These are phyloP conservation scores for Eucalyptus viminalis DNA, from an alignment of 345 rosid genomes.

Conservation along the genomic window DNA sequence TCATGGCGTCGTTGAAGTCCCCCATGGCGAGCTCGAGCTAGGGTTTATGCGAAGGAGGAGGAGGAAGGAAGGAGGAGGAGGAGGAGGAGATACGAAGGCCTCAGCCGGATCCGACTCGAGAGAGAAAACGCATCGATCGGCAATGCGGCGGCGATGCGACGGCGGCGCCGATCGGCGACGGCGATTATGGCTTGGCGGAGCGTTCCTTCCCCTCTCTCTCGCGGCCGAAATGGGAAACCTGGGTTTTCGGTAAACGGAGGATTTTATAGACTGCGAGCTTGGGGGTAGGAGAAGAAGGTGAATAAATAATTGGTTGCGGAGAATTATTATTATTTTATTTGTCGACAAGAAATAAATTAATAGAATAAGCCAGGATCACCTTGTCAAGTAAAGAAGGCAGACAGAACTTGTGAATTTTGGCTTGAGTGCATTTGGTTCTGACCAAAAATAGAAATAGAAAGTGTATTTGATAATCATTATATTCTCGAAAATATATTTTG, in stretches of 20 bases:
- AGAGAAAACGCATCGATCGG: not conserved
- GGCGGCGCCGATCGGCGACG: not conserved
- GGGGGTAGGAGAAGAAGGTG: not conserved
- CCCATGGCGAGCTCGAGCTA: slow-evolving; percentile 31
- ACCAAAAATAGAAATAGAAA: too few relatives aligned
- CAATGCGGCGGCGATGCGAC: not conserved
- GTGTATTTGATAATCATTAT: rapidly evolving
- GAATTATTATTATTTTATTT: not conserved
- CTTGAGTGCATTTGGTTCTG: too few relatives aligned
- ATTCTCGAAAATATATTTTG: rapidly evolving
- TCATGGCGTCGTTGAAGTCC: slow-evolving; percentile 64
- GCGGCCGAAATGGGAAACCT: not conserved
- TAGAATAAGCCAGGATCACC: not conserved
- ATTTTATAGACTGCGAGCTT: not conserved
- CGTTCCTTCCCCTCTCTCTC: not conserved
- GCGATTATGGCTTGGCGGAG: not conserved
- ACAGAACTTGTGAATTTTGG: not conserved
- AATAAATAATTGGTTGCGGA: not conserved
- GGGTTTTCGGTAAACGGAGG: not conserved
- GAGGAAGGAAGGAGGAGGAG: not conserved
- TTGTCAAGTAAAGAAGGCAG: not conserved
- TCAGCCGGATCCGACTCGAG: not conserved
- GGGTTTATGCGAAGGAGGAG: not conserved
- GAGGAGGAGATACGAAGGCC: not conserved
- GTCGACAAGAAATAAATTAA: not conserved